phyloP scores from a whole-genome alignment of 129 eudicot species.

The Centrapalus pauciflorus region DNA sequence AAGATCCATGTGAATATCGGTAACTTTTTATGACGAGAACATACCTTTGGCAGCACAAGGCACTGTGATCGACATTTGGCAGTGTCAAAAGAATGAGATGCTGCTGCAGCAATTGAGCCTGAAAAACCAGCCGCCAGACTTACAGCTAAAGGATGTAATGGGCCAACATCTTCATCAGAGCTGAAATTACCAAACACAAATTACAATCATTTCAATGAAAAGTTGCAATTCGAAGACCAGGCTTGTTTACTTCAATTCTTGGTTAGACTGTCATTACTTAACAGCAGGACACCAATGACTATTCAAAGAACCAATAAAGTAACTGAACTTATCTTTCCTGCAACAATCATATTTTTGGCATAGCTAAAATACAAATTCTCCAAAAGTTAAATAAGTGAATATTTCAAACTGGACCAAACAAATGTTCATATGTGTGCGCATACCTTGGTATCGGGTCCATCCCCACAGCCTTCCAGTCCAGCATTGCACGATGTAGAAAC shows the following conservation, averaged over 20 bases:
- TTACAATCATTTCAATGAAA: not conserved
- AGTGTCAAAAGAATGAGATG: conserved; percentile 91
- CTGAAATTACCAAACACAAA: conserved; percentile 26
- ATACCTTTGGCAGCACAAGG: conserved; percentile 71
- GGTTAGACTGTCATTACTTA: not conserved
- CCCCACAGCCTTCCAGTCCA: conserved; percentile 87
- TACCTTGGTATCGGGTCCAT: conserved; percentile 88
- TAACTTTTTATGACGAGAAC: not conserved
- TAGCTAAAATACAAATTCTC: not conserved
- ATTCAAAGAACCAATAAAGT: not conserved
- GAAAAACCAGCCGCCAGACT: conserved; percentile 82
- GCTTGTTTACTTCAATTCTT: not conserved
- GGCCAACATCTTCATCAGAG: conserved; percentile 65
- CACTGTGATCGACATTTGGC: conserved; percentile 82
- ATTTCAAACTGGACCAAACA: not conserved
- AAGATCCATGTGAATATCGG: not conserved
- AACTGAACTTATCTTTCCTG: not conserved
- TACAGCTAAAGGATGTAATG: conserved; percentile 69
- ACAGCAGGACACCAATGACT: not conserved
- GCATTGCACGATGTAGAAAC: conserved; percentile 62
- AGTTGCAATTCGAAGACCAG: not conserved
- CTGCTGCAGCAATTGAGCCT: conserved; percentile 81
- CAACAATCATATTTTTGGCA: not conserved
- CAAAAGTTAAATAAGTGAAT: not conserved
- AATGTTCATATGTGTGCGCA: not conserved